phyloP scores from a whole-genome alignment of 2,329 filamentous ascomycete genomes.

The Neocatenulostroma microsporum region DNA sequence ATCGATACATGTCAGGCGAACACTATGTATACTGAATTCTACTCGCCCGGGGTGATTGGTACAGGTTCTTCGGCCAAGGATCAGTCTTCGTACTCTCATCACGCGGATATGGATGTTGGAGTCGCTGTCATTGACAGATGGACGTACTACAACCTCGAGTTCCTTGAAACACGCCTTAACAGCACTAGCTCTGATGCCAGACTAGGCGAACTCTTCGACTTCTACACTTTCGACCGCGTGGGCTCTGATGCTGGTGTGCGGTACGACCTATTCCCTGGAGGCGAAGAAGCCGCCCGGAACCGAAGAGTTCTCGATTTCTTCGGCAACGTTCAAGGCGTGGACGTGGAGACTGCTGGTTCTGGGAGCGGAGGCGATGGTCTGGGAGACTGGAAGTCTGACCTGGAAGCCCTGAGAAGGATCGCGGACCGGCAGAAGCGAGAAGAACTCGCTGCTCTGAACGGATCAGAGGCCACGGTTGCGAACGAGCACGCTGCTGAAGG shows the following conservation, averaged over 20 bases:
- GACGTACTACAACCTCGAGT: slow-evolving; percentile 98
- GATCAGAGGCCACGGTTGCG: slow-evolving; percentile 5
- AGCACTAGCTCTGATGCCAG: slow-evolving; percentile 83
- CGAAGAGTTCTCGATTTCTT: slow-evolving; percentile 94
- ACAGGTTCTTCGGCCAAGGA: slow-evolving; percentile 95
- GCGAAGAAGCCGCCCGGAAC: slow-evolving; percentile 66
- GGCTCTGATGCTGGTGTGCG: slow-evolving; percentile 86
- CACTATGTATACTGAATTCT: slow-evolving; percentile 98
- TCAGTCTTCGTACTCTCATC: slow-evolving; percentile 93
- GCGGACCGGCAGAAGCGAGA: slow-evolving; percentile 24
- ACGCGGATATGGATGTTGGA: slow-evolving; percentile 95
- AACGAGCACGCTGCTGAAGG: slow-evolving; percentile 23
- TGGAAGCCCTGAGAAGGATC: slow-evolving; percentile 61
- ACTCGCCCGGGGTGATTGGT: slow-evolving; percentile 95
- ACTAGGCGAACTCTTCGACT: slow-evolving; percentile 89
- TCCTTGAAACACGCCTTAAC: slow-evolving; percentile 81
- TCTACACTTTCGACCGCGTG: slow-evolving; percentile 90
- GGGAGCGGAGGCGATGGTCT: slow-evolving; percentile 29
- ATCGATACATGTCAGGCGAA: slow-evolving; percentile 99
- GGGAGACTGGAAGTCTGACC: slow-evolving; percentile 55
- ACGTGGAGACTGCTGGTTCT: slow-evolving; percentile 58
- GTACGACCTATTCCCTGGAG: slow-evolving; percentile 90
- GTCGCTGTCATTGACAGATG: slow-evolving; percentile 98
- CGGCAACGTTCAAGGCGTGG: slow-evolving; percentile 94
- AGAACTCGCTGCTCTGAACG: slow-evolving; percentile 13